A percentile compares a stretch with the other conserved stretches of the same genome.
Evolutionary conservation across 768 basidiomycete species (phyloP).

Genomic region (Tulasnella calospora): DNA sequence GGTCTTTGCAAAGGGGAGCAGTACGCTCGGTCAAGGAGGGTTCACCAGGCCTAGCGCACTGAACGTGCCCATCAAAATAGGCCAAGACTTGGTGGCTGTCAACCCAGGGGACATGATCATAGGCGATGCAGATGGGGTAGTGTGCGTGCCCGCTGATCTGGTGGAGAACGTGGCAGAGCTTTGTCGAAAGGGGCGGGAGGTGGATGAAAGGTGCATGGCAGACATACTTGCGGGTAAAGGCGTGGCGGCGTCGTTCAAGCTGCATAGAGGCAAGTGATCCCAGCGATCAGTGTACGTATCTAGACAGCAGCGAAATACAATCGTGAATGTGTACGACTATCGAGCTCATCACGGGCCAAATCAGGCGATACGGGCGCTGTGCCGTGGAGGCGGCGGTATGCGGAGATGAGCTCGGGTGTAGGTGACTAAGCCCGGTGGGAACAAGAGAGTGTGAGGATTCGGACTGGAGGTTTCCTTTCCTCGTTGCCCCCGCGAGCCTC

Average conservation of each 20-base stretch:
- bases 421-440: not conserved
- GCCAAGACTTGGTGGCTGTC: conserved; percentile 46
- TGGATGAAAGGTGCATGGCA: conserved; percentile 65
- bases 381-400: not conserved
- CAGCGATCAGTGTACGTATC: not conserved
- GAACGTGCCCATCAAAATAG: conserved; percentile 55
- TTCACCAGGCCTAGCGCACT: conserved; percentile 77
- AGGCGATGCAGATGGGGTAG: conserved; percentile 87
- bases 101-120: conserved; percentile 75
- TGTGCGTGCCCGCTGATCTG: conserved; percentile 61
- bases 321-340: not conserved
- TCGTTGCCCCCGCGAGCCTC: conserved; percentile 10
- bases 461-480: conserved; percentile 7
- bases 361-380: not conserved
- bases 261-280: conserved; percentile 51
- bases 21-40: conserved; percentile 79
- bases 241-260: conserved; percentile 70
- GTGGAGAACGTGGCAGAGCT: conserved; percentile 52
- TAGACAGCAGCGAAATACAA: not conserved
- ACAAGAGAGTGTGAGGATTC: conserved; percentile 1
- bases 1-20: conserved; percentile 75
- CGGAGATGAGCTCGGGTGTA: not conserved
- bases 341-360: not conserved
- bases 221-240: conserved; percentile 74
- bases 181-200: conserved; percentile 53